Evolutionary conservation across 495 filamentous ascomycete genomes (phyloP).

Genomic region (Penicillium soppii): DNA sequence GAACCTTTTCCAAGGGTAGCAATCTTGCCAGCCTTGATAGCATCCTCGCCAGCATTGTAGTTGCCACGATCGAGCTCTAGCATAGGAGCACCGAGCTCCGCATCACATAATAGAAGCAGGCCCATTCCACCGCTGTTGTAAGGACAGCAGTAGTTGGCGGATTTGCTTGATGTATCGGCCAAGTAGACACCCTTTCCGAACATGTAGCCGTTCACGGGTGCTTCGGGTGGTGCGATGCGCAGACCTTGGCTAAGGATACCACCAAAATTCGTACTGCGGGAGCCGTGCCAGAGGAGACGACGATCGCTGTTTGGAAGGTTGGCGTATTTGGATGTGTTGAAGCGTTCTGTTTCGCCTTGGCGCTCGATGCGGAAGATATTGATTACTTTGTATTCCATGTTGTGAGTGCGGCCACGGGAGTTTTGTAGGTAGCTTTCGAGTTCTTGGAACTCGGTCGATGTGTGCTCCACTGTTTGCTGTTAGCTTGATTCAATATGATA

Average conservation of each 20-base stretch:
- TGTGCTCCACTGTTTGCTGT: slow-evolving; percentile 45
- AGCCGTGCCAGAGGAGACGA: slow-evolving; percentile 81
- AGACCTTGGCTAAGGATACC: slow-evolving; percentile 83
- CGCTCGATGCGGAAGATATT: slow-evolving; percentile 83
- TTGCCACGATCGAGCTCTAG: slow-evolving; percentile 51
- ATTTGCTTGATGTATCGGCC: slow-evolving; percentile 78
- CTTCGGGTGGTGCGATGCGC: slow-evolving; percentile 82
- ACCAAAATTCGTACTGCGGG: slow-evolving; percentile 72
- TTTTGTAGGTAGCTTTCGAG: slow-evolving; percentile 64
- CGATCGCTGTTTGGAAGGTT: slow-evolving; percentile 52
- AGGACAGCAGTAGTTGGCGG: slow-evolving; percentile 71
- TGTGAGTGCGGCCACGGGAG: slow-evolving; percentile 62
- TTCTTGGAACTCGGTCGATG: slow-evolving; percentile 60
- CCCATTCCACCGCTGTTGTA: slow-evolving; percentile 57
- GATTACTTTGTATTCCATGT: slow-evolving; percentile 56
- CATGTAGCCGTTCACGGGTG: slow-evolving; percentile 73
- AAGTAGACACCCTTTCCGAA: slow-evolving; percentile 92
- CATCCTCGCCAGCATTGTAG: slow-evolving; percentile 61
- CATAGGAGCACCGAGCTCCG: slow-evolving; percentile 73
- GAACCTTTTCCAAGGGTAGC: slow-evolving; percentile 67
- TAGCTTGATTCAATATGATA: not conserved
- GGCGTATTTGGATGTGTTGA: slow-evolving; percentile 53
- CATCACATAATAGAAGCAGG: slow-evolving; percentile 73
- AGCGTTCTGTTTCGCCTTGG: slow-evolving; percentile 68
- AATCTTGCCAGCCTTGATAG: slow-evolving; percentile 55